These are phyloP conservation scores for Sechiopsis laciniata DNA, from an alignment of 306 rosid species.

Conservation along the genomic window DNA sequence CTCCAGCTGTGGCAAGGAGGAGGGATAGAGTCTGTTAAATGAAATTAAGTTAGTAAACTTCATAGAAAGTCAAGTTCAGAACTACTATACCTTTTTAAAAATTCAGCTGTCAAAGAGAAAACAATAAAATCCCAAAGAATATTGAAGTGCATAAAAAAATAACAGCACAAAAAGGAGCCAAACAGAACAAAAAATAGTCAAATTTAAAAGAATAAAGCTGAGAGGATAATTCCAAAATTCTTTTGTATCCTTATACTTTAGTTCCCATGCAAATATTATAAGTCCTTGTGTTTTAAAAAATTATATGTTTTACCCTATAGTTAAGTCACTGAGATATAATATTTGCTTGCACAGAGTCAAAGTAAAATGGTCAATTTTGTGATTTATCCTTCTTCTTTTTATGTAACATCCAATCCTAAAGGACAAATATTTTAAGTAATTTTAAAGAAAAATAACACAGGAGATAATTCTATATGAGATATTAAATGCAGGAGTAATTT, in stretches of 20 bases:
- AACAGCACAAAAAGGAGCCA: neutral
- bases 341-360: neutral
- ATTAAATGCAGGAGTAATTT: neutral
- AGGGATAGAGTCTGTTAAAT: conserved; percentile 52
- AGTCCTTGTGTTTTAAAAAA: neutral
- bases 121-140: neutral
- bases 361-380: neutral
- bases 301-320: neutral
- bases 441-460: neutral
- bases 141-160: neutral
- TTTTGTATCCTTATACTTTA: neutral
- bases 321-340: neutral
- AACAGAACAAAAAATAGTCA: neutral
- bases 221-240: neutral
- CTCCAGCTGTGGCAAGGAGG: conserved; percentile 71
- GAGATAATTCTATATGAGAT: neutral
- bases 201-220: neutral
- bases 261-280: neutral
- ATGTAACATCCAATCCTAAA: neutral
- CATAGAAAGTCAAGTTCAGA: conserved; percentile 14
- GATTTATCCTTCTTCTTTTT: neutral
- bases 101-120: neutral
- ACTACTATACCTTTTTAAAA: neutral
- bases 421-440: neutral
- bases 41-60: conserved; percentile 16